Percentiles rank a stretch among this genome's conserved stretches.
phyloP scores from a whole-genome alignment of 2,329 filamentous ascomycete genomes.

The Elsinoe batatas region DNA sequence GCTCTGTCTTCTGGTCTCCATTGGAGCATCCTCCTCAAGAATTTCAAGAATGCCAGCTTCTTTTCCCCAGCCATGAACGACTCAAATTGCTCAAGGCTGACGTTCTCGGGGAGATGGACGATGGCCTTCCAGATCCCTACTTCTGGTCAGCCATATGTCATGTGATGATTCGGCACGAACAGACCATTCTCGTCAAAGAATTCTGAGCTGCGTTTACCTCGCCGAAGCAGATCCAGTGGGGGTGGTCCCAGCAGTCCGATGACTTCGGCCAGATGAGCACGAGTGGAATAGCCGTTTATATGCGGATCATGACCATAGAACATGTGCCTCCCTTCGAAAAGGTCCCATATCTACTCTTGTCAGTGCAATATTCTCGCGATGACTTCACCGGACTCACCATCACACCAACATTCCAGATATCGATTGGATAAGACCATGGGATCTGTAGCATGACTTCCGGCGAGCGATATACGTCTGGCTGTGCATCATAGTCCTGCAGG shows the following conservation, averaged over 20 bases:
- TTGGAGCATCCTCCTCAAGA: conserved; percentile 30
- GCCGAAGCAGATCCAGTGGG: conserved; percentile 19
- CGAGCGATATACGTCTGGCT: conserved; percentile 28
- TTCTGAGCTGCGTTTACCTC: conserved; percentile 15
- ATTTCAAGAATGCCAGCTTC: conserved; percentile 28
- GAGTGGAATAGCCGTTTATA: conserved; percentile 17
- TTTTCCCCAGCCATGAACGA: conserved; percentile 19
- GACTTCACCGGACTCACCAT: conserved; percentile 23
- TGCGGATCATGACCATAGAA: conserved; percentile 21
- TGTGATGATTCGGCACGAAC: not conserved
- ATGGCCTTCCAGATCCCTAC: conserved; percentile 5
- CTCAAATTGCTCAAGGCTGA: conserved; percentile 17
- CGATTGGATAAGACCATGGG: conserved; percentile 27
- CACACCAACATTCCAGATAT: conserved; percentile 31
- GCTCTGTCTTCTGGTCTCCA: conserved; percentile 32
- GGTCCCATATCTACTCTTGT: conserved; percentile 26
- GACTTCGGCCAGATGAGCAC: conserved; percentile 21
- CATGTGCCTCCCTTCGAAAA: conserved; percentile 27
- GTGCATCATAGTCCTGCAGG: conserved; percentile 24
- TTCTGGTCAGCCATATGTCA: not conserved
- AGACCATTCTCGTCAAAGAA: conserved; percentile 18
- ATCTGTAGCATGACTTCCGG: conserved; percentile 29
- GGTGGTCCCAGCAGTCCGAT: conserved; percentile 22
- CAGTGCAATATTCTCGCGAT: not conserved
- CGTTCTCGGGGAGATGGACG: conserved; percentile 10